Evolutionary conservation across 441 rosid genomes (phyloP).

Genomic region (Arabidopsis lyrata): DNA sequence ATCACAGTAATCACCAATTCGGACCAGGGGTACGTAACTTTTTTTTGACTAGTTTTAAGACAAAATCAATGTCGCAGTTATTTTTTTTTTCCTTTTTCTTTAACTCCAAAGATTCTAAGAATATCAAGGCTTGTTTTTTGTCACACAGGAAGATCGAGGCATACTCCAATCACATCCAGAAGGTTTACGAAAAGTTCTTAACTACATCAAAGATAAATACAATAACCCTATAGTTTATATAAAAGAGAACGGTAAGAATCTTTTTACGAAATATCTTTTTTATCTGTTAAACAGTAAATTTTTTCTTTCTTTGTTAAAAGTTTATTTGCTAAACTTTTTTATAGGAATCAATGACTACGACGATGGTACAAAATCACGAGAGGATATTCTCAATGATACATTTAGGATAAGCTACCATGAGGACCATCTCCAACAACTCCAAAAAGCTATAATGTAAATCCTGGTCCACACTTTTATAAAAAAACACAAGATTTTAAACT

Average conservation of each 20-base stretch:
- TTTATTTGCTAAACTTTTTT: background rate
- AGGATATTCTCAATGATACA: conserved; percentile 43
- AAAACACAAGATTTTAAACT: background rate
- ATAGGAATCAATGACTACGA: conserved; percentile 43
- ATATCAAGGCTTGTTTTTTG: background rate
- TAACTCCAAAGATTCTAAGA: background rate
- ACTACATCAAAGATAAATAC: conserved; percentile 44
- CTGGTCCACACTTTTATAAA: background rate
- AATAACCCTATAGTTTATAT: conserved; percentile 42
- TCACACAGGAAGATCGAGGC: conserved; percentile 33
- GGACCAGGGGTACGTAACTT: conserved; percentile 39
- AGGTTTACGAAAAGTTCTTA: conserved; percentile 40
- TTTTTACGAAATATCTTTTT: background rate
- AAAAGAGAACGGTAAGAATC: conserved; percentile 46
- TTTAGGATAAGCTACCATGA: conserved; percentile 42
- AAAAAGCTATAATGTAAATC: conserved; percentile 40
- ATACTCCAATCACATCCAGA: conserved; percentile 35
- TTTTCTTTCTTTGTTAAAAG: background rate
- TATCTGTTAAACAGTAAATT: background rate
- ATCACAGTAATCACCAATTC: conserved; percentile 31
- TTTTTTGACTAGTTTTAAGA: background rate
- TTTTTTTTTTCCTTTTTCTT: background rate
- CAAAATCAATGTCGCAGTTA: background rate
- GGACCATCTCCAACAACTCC: conserved; percentile 42
- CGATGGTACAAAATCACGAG: conserved; percentile 32